Conservation (phyloP, 192 early-diverging fungal species). For the Umbelopsis sp. region DNA sequence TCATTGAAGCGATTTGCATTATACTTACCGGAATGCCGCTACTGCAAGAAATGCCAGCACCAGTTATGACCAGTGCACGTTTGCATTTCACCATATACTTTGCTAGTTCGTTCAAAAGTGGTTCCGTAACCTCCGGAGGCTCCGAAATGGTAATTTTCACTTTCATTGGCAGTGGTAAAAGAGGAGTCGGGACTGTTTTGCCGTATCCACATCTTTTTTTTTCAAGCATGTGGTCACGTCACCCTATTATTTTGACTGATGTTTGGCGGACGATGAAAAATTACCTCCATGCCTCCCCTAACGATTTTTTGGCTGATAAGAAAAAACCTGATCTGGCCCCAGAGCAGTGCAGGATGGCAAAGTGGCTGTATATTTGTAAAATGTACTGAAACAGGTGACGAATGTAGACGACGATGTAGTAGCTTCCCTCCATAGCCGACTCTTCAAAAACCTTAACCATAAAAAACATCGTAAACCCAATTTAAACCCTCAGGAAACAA, state of each 20-base stretch:
- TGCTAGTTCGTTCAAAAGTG: constrained; percentile 32
- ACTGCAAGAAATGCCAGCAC: constrained; percentile 90
- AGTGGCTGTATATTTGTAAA: too few species aligned
- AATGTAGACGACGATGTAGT: too few species aligned
- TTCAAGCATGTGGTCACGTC: not conserved
- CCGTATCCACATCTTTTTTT: constrained; percentile 10
- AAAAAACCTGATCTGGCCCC: too few species aligned
- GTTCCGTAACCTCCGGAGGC: constrained; percentile 32
- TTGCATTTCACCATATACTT: constrained; percentile 43
- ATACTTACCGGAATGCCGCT: constrained; percentile 81
- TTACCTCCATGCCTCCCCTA: not conserved
- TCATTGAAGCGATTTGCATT: constrained; percentile 9
- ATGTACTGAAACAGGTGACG: too few species aligned
- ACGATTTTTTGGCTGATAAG: not conserved
- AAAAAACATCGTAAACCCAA: too few species aligned
- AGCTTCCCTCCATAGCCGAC: too few species aligned
- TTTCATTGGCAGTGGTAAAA: constrained; percentile 29
- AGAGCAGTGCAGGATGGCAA: too few species aligned
- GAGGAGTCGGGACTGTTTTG: not conserved
- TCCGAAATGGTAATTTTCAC: constrained; percentile 33
- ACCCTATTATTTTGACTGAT: not conserved
- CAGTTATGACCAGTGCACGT: constrained; percentile 70
- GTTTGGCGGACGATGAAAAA: not conserved
- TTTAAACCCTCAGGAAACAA: too few species aligned
- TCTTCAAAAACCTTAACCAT: too few species aligned